Evolutionary conservation across 1,284 basidiomycete genomes (phyloP), one percentile per base, ranked within the genome.

Genomic region (Malassezia globosa): DNA sequence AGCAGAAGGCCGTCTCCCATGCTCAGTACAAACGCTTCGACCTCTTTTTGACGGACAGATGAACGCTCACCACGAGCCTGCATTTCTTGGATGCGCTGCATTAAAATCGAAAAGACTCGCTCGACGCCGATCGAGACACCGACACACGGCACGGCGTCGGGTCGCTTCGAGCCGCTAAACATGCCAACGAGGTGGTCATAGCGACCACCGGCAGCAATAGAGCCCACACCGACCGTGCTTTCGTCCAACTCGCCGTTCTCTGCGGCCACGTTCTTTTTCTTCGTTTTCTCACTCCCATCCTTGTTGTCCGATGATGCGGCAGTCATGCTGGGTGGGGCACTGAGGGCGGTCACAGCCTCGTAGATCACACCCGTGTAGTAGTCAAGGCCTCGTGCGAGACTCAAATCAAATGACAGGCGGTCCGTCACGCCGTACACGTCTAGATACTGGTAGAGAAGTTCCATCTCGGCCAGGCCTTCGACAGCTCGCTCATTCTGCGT

Each of bases 311-410:
- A 37, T 33, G 44, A 33, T 48, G 54, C 66, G 51, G 62, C 43
- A 11, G 63, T 39, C 75, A 85, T 80, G 7, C 81, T 80, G 1
- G 92, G 87, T 1, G 92, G 89, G 0, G 90, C 89, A 7, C 89
- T 95, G 1, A 82, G 86, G 63, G 87, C 87, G 21, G 88, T 86
- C 61, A 89, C 80, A 34, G 88, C 94, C 75, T 99, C 94, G 76
- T 95, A 96, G 72, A 97, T 97, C 66, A 99, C 82, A 33, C 94
- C 92, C 1, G 92, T 97, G 75, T 99, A 96, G 75, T 97, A 97
- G 73, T 97, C 94, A 29, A 97, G 79, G 21, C 92, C 92, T 27
- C 94, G 82, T 7, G 94, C 94, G 19, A 97, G 80, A 7, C 87
- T 92, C 61, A 97, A 80, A 74, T 97, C 92, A 71, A 99, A 96